Evolutionary conservation across 495 filamentous ascomycete genomes (phyloP).

Genomic region (Aspergillus panamensis): DNA sequence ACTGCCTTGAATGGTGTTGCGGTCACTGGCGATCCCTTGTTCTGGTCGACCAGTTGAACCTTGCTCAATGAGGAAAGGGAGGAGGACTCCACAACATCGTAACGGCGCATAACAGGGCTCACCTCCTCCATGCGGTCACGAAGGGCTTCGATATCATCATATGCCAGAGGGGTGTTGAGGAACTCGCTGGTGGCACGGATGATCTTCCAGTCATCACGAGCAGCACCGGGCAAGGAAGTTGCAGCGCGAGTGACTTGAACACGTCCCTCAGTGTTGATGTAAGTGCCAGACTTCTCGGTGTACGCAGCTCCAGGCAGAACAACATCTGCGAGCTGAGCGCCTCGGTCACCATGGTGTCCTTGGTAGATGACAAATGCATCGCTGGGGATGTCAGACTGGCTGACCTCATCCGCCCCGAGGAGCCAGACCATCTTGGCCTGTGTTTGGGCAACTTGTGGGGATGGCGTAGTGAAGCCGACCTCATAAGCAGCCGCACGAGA

Average conservation of each 20-base stretch:
- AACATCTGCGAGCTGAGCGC: conserved; percentile 88
- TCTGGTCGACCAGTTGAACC: conserved; percentile 90
- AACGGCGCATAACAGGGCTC: conserved; percentile 78
- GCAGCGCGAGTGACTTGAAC: conserved; percentile 89
- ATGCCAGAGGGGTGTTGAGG: conserved; percentile 80
- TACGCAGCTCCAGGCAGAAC: conserved; percentile 92
- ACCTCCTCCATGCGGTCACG: conserved; percentile 95
- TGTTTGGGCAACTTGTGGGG: conserved; percentile 68
- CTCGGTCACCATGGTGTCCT: conserved; percentile 93
- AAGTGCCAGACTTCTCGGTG: conserved; percentile 96
- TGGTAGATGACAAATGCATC: conserved; percentile 97
- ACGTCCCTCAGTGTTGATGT: conserved; percentile 95
- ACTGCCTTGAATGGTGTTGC: conserved; percentile 70
- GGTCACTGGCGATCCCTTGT: conserved; percentile 73
- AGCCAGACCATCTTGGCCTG: conserved; percentile 96
- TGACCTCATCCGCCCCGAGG: conserved; percentile 89
- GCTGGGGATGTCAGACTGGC: conserved; percentile 76
- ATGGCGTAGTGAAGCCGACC: conserved; percentile 86
- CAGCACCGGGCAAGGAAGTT: conserved; percentile 77
- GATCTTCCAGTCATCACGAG: conserved; percentile 98
- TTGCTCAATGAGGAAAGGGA: conserved; percentile 70
- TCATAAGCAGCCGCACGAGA: conserved; percentile 92
- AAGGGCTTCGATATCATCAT: conserved; percentile 83
- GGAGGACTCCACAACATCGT: conserved; percentile 83
- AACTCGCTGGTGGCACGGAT: conserved; percentile 88